Conservation (phyloP, 108 stramenopile species). For the Fragilariopsis cylindrus region DNA sequence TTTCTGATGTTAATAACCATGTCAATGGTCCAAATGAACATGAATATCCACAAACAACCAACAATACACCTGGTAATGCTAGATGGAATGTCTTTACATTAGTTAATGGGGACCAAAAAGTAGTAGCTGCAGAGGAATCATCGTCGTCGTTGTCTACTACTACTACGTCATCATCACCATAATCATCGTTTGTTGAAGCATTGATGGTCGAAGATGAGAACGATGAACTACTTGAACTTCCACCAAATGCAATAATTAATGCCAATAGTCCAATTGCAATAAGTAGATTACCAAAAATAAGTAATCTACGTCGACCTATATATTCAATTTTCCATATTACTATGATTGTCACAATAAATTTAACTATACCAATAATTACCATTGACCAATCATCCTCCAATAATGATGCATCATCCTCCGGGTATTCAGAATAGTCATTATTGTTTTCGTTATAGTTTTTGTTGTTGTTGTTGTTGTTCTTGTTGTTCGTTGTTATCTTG, state of each 20-base stretch:
- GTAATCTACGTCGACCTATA: constrained; percentile 51
- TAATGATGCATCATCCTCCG: constrained; percentile 15
- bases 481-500: constrained; percentile 8
- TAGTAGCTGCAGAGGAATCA: not conserved
- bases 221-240: not conserved
- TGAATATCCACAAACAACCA: constrained; percentile 71
- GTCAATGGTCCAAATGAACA: constrained; percentile 67
- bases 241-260: constrained; percentile 48
- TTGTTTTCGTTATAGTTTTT: not conserved
- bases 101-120: constrained; percentile 19
- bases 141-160: not conserved
- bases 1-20: constrained; percentile 70
- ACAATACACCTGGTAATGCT: constrained; percentile 54
- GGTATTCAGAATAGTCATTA: too few species aligned
- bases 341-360: constrained; percentile 59
- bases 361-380: constrained; percentile 57
- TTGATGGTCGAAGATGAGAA: not conserved
- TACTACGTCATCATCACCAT: not conserved
- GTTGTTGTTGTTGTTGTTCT: constrained; percentile 3
- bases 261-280: constrained; percentile 50
- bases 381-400: constrained; percentile 31
- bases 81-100: constrained; percentile 26
- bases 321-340: constrained; percentile 67
- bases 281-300: constrained; percentile 49
- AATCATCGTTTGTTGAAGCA: constrained; percentile 10